Conservation (phyloP, 1,284 basidiomycete genomes). For the Malassezia vespertilionis region DNA sequence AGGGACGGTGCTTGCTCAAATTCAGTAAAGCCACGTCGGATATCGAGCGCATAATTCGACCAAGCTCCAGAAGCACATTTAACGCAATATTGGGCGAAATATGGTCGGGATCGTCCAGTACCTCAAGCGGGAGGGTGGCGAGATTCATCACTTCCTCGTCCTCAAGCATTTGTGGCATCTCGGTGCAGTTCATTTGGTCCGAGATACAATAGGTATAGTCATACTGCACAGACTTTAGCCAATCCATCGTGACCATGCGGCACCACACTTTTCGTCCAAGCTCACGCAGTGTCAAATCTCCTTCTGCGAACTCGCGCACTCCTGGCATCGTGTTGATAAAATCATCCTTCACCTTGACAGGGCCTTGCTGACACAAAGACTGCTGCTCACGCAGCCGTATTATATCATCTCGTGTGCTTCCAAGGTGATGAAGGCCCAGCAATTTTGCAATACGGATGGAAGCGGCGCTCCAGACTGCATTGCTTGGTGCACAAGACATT, state of each 20-base stretch:
- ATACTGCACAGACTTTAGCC: neutral
- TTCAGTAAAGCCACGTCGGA: neutral
- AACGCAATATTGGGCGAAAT: neutral
- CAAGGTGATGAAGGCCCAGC: constrained; percentile 2
- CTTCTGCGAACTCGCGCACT: neutral
- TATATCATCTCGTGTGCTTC: neutral
- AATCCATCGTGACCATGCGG: neutral
- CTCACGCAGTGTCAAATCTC: neutral
- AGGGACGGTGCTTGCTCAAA: neutral
- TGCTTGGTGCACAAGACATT: neutral
- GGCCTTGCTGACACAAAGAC: neutral
- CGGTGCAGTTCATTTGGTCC: constrained; percentile 1
- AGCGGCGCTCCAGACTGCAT: neutral
- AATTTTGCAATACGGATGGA: neutral
- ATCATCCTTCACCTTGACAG: neutral
- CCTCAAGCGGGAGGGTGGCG: neutral
- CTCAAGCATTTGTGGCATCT: neutral
- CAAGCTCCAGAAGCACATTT: neutral
- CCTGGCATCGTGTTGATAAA: neutral
- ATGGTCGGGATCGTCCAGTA: neutral
- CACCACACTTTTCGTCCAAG: constrained; percentile 3
- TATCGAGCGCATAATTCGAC: neutral
- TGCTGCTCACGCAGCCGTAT: neutral
- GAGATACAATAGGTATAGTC: neutral
- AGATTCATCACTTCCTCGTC: constrained; percentile 1